phyloP scores from a whole-genome alignment of 2,329 filamentous ascomycete species.

The Calonectria multiphialidica region DNA sequence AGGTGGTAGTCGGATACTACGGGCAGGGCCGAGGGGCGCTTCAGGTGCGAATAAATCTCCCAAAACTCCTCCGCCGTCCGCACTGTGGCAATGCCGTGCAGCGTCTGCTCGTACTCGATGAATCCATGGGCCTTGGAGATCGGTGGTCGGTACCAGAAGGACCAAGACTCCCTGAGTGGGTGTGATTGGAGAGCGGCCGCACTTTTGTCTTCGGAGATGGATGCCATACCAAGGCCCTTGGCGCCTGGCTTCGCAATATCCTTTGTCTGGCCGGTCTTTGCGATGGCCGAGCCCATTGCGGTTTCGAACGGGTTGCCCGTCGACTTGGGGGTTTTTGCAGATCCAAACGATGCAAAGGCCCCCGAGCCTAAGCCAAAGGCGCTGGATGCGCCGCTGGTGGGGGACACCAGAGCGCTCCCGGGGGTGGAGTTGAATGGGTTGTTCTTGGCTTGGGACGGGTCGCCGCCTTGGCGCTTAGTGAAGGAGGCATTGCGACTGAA shows the following conservation, averaged over 20 bases:
- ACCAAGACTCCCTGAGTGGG: constrained; percentile 87
- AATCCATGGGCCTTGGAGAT: constrained; percentile 92
- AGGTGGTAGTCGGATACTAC: constrained; percentile 98
- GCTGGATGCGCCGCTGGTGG: constrained; percentile 76
- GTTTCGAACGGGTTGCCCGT: constrained; percentile 85
- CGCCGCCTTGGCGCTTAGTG: constrained; percentile 81
- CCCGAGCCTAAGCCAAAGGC: constrained; percentile 95
- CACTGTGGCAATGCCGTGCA: constrained; percentile 86
- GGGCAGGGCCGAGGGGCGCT: constrained; percentile 87
- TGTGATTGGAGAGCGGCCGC: constrained; percentile 54
- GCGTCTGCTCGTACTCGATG: constrained; percentile 96
- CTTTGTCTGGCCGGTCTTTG: constrained; percentile 48
- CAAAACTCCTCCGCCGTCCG: constrained; percentile 91
- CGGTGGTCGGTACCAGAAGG: constrained; percentile 96
- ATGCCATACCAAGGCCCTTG: constrained; percentile 54
- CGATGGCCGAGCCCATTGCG: constrained; percentile 63
- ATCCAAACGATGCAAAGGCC: constrained; percentile 90
- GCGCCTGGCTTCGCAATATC: constrained; percentile 46
- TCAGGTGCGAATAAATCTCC: constrained; percentile 88
- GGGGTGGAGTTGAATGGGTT: constrained; percentile 84
- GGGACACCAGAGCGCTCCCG: constrained; percentile 63
- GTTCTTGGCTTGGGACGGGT: constrained; percentile 77
- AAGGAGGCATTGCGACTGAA: constrained; percentile 72
- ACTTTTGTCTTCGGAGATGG: constrained; percentile 58
- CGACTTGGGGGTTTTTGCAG: constrained; percentile 88